Conservation (phyloP, 192 early-diverging fungal genomes). For the Umbelopsis isabellina region DNA sequence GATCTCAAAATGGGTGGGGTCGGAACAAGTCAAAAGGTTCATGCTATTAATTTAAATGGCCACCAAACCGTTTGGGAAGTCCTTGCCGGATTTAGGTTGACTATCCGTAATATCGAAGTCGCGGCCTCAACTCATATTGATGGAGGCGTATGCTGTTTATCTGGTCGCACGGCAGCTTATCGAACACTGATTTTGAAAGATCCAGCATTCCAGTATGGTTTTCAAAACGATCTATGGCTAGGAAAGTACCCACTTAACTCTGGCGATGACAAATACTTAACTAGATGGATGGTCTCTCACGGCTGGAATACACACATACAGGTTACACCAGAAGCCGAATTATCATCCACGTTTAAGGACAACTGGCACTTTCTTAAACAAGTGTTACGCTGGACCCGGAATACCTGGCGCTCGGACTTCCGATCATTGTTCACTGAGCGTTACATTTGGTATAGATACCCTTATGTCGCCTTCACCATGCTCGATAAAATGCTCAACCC, state of each 20-base stretch:
- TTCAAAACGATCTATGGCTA: constrained; percentile 75
- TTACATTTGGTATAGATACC: constrained; percentile 65
- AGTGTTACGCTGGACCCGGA: constrained; percentile 73
- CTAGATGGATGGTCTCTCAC: constrained; percentile 73
- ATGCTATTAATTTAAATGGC: constrained; percentile 54
- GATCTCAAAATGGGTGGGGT: constrained; percentile 73
- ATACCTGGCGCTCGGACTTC: constrained; percentile 74
- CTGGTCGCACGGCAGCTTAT: constrained; percentile 73
- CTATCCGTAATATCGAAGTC: constrained; percentile 75
- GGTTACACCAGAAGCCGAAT: constrained; percentile 66
- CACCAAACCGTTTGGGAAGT: constrained; percentile 74
- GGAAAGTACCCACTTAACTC: constrained; percentile 74
- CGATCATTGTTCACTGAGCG: constrained; percentile 66
- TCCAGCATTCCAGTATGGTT: constrained; percentile 70
- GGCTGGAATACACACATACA: constrained; percentile 73
- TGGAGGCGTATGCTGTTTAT: constrained; percentile 74
- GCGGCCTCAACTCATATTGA: constrained; percentile 76
- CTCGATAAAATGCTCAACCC: constrained; percentile 79
- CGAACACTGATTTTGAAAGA: constrained; percentile 69
- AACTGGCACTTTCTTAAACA: constrained; percentile 77
- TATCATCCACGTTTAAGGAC: constrained; percentile 74
- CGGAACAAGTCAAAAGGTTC: constrained; percentile 65
- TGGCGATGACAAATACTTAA: constrained; percentile 78
- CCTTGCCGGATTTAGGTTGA: constrained; percentile 68
- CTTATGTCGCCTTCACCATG: constrained; percentile 76